A percentile compares a stretch with the other conserved stretches of the same genome.
These are phyloP conservation scores for Pleodorina starrii DNA, from an alignment of 139 green algal genomes.

Conservation along the genomic window DNA sequence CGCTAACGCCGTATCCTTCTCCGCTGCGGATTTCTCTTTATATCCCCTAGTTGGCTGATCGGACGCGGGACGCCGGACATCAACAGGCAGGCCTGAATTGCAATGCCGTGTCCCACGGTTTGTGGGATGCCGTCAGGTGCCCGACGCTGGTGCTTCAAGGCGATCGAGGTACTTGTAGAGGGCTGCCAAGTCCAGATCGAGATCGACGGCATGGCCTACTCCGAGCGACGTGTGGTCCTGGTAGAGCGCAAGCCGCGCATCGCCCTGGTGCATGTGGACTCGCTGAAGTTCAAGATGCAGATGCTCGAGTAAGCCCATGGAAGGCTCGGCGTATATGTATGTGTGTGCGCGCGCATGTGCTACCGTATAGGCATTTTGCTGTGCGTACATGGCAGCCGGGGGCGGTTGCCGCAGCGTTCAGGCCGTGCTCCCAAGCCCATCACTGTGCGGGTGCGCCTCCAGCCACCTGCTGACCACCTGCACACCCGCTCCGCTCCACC, in stretches of 20 bases:
- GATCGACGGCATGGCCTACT: conserved; percentile 20
- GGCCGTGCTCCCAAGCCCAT: not conserved
- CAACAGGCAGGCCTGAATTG: not conserved
- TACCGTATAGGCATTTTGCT: not conserved
- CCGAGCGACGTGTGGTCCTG: not conserved
- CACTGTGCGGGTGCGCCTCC: no score
- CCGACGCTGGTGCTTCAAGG: not conserved
- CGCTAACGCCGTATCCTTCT: no score
- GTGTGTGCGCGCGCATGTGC: not conserved
- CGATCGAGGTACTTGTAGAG: not conserved
- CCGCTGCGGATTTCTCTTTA: no score
- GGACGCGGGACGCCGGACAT: no score
- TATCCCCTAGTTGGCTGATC: no score
- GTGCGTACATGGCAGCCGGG: not conserved
- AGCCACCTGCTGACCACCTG: no score
- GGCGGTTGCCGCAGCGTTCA: not conserved
- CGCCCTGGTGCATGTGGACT: not conserved
- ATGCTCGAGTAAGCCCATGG: conserved; percentile 12
- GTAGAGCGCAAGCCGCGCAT: conserved; percentile 32
- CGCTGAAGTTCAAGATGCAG: not conserved
- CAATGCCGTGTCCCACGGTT: not conserved
- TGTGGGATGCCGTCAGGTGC: not conserved
- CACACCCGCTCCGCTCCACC: no score
- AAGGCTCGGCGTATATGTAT: conserved; percentile 10
- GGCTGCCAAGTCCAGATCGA: not conserved